Percentiles rank a stretch among this genome's conserved stretches.
These are phyloP conservation scores for Zarea fungicola DNA, from an alignment of 2,329 filamentous ascomycete species.

Conservation along the genomic window DNA sequence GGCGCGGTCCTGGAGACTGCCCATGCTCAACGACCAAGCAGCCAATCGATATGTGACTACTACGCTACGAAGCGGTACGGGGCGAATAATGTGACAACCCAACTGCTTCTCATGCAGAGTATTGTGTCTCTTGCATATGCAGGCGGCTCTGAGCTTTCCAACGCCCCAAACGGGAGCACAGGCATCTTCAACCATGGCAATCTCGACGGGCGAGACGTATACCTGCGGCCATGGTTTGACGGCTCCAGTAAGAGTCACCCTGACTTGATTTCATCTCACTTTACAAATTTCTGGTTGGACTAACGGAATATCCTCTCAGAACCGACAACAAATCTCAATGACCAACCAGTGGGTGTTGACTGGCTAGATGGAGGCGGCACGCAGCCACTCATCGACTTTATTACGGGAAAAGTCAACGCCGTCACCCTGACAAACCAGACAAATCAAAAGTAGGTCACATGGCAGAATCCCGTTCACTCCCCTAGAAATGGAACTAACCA, in stretches of 20 bases:
- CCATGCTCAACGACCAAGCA: constrained; percentile 17
- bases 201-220: constrained; percentile 20
- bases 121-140: constrained; percentile 26
- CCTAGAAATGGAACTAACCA: background rate
- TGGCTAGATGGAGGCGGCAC: constrained; percentile 27
- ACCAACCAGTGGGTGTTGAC: constrained; percentile 22
- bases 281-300: background rate
- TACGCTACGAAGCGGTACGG: constrained; percentile 23
- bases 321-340: constrained; percentile 25
- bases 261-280: background rate
- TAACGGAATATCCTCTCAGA: constrained; percentile 3
- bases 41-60: constrained; percentile 26
- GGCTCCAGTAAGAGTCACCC: constrained; percentile 20
- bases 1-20: background rate
- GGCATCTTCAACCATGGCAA: constrained; percentile 26
- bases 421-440: constrained; percentile 21
- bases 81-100: constrained; percentile 21
- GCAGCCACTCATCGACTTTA: constrained; percentile 21
- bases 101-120: constrained; percentile 23
- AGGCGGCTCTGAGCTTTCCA: constrained; percentile 18
- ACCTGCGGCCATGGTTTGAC: constrained; percentile 27
- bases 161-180: constrained; percentile 17
- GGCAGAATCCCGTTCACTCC: too few relatives aligned
- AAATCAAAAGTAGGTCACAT: constrained; percentile 26
- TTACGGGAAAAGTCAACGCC: constrained; percentile 19